phyloP scores from a whole-genome alignment of 164 flowering plant species.

The Hamamelis virginiana region DNA sequence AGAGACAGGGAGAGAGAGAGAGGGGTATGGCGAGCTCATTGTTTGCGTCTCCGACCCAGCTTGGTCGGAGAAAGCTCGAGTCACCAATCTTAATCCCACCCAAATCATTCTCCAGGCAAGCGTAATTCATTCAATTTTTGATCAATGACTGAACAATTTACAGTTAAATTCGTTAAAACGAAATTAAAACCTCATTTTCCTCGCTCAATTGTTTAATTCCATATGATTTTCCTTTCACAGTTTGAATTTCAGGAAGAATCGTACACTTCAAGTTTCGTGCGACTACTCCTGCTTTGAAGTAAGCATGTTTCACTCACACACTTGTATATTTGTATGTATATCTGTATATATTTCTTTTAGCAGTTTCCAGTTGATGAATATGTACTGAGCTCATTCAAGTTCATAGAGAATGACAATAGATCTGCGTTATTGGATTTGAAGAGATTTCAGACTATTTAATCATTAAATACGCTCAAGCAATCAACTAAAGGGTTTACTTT shows the following conservation, averaged over 20 bases:
- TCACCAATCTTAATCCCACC: background rate
- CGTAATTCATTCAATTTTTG: background rate
- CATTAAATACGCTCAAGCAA: too few relatives aligned
- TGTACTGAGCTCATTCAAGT: background rate
- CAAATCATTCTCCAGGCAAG: conserved; percentile 6
- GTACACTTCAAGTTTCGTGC: conserved; percentile 22
- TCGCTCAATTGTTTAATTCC: background rate
- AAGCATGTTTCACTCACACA: conserved; percentile 13
- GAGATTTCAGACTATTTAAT: too few relatives aligned
- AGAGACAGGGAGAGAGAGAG: background rate
- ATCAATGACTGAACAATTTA: background rate
- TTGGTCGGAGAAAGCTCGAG: background rate
- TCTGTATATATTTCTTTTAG: too few relatives aligned
- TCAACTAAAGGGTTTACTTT: too few relatives aligned
- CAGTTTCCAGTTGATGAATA: background rate
- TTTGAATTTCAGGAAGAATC: conserved; percentile 17
- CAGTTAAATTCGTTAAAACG: background rate
- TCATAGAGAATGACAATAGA: too few relatives aligned
- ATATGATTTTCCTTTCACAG: conserved; percentile 1
- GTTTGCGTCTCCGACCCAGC: background rate
- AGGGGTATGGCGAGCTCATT: conserved; percentile 7
- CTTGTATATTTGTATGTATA: background rate
- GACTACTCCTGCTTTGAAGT: conserved; percentile 49
- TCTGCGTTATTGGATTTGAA: too few relatives aligned
- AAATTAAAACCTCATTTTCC: background rate